Evolutionary conservation across 2,329 filamentous ascomycete genomes (phyloP), one percentile per base, ranked within the genome.

Genomic region (Geosmithia flava): DNA sequence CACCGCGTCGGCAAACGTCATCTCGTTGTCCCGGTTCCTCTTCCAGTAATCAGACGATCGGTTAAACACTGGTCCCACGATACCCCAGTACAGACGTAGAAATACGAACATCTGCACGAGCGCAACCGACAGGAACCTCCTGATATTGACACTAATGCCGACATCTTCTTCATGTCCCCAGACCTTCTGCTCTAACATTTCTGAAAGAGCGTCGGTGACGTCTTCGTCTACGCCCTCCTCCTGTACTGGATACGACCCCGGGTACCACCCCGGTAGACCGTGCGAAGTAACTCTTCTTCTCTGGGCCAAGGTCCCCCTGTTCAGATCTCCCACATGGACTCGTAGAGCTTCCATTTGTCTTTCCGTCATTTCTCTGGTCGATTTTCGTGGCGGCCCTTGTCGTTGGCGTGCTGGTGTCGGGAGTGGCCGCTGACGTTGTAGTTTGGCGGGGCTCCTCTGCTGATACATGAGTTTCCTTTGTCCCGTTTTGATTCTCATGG

Each of bases 11-110:
- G 47, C 45, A 50, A 57, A 51, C 2, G 55, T 59, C 30, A 51
- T 48, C 42, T 59, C 49, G 19, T 56, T 48, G 33, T 49, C 56
- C 16, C 51, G 52, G 23, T 56, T 53, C 39, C 56, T 52, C 47
- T 53, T 48, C 62, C 67, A 65, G 48, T 65, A 57, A 30, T 60
- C 55, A 27, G 68, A 70, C 2, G 58, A 53, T 7, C 54, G 52
- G 53, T 68, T 55, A 49, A 72, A 67, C 13, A 69, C 64, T 2
- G 68, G 68, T 45, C 54, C 54, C 16, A 70, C 59, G 13, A 63
- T 50, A 41, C 48, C 50, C 64, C 59, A 68, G 55, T 68, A 71
- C 27, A 59, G 42, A n/a, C 30, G 48, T 27, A 59, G 39, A 33
- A 61, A 27, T 41, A 53, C 51, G 19, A 27, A 11, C 15, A 45